These are phyloP conservation scores for Vigna mungo DNA, from an alignment of 306 rosid species.

Conservation along the genomic window DNA sequence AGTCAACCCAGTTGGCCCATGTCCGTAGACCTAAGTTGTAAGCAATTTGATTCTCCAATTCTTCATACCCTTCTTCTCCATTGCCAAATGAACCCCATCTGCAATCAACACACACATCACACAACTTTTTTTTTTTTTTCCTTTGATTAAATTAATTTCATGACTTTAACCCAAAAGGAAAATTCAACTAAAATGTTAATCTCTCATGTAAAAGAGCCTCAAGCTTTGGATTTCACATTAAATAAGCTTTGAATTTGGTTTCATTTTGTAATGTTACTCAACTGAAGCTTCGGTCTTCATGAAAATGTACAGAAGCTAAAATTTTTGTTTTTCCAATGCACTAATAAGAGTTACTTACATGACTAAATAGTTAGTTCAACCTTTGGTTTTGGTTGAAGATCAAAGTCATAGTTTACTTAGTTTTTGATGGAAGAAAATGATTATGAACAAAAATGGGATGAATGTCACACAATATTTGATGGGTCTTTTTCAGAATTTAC, in stretches of 20 bases:
- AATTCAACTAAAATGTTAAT: no score
- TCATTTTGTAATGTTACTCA: no score
- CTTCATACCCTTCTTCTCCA: constrained; percentile 81
- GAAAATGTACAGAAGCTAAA: no score
- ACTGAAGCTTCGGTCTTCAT: no score
- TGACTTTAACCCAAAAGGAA: no score
- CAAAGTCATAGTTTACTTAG: not conserved
- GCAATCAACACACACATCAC: constrained; percentile 26
- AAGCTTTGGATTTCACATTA: no score
- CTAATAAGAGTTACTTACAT: not conserved
- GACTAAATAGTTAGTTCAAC: not conserved
- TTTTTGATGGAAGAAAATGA: constrained; percentile 1
- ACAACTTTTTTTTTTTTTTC: not conserved
- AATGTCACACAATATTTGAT: not conserved
- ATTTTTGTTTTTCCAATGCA: no score
- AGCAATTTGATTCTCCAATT: constrained; percentile 68
- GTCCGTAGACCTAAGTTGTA: constrained; percentile 74
- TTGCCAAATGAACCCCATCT: constrained; percentile 90
- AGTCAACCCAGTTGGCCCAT: constrained; percentile 93
- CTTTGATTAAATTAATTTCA: no score
- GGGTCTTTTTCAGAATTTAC: no score
- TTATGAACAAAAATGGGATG: not conserved
- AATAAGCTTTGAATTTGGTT: no score
- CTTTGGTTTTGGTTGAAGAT: constrained; percentile 3
- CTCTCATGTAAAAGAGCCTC: no score